Evolutionary conservation across 2,329 filamentous ascomycete genomes (phyloP), one percentile per base, ranked within the genome.

Genomic region (Orbilia blumenaviensis): DNA sequence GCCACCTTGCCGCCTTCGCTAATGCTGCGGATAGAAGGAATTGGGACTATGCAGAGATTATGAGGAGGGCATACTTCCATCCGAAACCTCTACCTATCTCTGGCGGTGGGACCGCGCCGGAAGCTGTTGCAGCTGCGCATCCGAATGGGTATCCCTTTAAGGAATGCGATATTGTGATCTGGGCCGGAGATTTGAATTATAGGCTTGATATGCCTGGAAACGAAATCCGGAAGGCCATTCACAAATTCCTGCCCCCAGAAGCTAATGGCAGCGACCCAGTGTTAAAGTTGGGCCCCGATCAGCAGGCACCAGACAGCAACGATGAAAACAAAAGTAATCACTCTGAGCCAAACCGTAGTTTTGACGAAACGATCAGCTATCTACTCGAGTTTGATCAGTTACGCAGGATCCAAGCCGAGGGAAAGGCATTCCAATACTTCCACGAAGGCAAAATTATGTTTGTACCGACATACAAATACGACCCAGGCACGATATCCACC

Each of bases 121-220:
- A 77, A 16, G 32, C 52, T 7, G 46, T 72, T 23, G 66, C 66
- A 7, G 58, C 64, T 0, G 32, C 72, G 0, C 64, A 66, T 42
- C 73, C 73, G 1, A 72, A 61, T 21, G 73, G 73, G 3, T 77
- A 77, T 18, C 58, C 64, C 2, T 68, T 77, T 21, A 94, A 92
- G 0, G 92, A 96, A 41, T 94, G 96, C 78, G 95, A 99, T 81
- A 93, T 97, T 83, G 89, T 90, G 0, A 97, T 99, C 81, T 98
- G 94, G 93, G 92, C 97, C 81, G 95, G 95, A 5, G 95, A 99
- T 82, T 86, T 99, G 44, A 99, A 99, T 82, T 99, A 97, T 81
- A 89, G 95, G 32, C 86, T 99, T 0, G 92, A 96, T 60, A 88
- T 98, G 56, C 92, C 94, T 0, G 94, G 93, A 0, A 91, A 95